Conservation (phyloP, 768 basidiomycete species). For the Trametes cinnabarina region DNA sequence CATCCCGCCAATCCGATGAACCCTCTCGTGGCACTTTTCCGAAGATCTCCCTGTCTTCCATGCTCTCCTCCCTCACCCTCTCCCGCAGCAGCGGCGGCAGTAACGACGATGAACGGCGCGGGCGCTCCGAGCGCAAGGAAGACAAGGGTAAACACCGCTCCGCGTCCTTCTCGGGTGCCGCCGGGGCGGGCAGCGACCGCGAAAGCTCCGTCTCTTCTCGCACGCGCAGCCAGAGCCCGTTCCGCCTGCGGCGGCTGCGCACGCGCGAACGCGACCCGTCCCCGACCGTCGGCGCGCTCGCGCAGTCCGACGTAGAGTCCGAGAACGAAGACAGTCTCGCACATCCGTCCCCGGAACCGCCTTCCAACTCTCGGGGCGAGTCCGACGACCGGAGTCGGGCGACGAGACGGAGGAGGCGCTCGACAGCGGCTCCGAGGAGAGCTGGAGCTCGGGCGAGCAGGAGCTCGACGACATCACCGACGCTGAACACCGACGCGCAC, state of each 20-base stretch:
- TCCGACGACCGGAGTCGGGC: conserved; percentile 41
- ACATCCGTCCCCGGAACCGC: conserved; percentile 58
- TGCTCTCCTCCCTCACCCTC: conserved; percentile 67
- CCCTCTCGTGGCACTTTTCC: conserved; percentile 45
- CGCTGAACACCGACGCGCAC: conserved; percentile 85
- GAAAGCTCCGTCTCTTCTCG: conserved; percentile 41
- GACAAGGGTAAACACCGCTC: conserved; percentile 31
- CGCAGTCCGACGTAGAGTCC: conserved; percentile 61
- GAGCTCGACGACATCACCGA: conserved; percentile 81
- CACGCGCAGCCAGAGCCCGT: conserved; percentile 78
- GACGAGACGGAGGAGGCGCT: conserved; percentile 59
- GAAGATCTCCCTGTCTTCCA: conserved; percentile 60
- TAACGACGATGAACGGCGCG: conserved; percentile 46
- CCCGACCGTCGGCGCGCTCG: conserved; percentile 49
- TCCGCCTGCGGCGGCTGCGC: conserved; percentile 67
- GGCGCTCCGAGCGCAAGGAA: conserved; percentile 46
- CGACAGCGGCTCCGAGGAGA: background rate
- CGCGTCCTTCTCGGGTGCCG: conserved; percentile 37
- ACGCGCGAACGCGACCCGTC: conserved; percentile 46
- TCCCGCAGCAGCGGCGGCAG: conserved; percentile 40
- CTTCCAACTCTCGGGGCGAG: conserved; percentile 61
- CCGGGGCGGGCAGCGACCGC: conserved; percentile 37
- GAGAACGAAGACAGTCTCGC: conserved; percentile 46
- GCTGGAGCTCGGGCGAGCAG: conserved; percentile 54
- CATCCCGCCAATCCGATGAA: conserved; percentile 14